Conservation (phyloP, 2,329 filamentous ascomycete genomes). For the Aspergillus brasiliensis region DNA sequence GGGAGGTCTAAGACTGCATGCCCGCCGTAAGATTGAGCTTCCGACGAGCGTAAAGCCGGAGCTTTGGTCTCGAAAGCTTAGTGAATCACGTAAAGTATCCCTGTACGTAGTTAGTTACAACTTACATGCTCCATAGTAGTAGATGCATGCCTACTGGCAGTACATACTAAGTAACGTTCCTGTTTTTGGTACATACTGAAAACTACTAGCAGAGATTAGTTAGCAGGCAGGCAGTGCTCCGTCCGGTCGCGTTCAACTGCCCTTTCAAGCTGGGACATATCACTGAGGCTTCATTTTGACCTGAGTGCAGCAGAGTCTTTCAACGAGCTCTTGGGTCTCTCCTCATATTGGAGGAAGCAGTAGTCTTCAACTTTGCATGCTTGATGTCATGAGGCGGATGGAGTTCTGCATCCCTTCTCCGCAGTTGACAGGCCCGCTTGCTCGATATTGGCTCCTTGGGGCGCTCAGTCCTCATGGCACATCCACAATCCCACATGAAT, state of each 20-base stretch:
- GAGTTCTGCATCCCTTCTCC: constrained; percentile 25
- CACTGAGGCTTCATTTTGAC: constrained; percentile 5
- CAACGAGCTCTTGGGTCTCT: neutral
- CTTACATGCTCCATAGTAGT: no score
- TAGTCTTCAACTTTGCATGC: constrained; percentile 3
- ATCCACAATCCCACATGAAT: constrained; percentile 29
- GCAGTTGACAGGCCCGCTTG: constrained; percentile 27
- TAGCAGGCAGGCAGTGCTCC: constrained; percentile 7
- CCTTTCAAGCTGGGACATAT: neutral
- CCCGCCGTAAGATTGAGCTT: neutral
- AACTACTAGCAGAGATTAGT: no score
- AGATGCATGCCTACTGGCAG: no score
- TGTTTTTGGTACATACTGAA: constrained; percentile 6
- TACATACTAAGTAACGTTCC: neutral
- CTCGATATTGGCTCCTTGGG: constrained; percentile 22
- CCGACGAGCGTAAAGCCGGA: neutral
- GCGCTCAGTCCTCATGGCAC: constrained; percentile 27
- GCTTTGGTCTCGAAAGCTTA: neutral
- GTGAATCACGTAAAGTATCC: neutral
- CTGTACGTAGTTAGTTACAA: no score
- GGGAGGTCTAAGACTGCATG: constrained; percentile 1
- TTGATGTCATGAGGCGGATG: constrained; percentile 18
- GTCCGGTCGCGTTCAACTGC: constrained; percentile 14
- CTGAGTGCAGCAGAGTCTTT: neutral
- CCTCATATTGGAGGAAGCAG: neutral